Base-by-base conservation (phyloP, 805 yeast genomes). In the Sugiyamaella qingdaonensis region DNA sequence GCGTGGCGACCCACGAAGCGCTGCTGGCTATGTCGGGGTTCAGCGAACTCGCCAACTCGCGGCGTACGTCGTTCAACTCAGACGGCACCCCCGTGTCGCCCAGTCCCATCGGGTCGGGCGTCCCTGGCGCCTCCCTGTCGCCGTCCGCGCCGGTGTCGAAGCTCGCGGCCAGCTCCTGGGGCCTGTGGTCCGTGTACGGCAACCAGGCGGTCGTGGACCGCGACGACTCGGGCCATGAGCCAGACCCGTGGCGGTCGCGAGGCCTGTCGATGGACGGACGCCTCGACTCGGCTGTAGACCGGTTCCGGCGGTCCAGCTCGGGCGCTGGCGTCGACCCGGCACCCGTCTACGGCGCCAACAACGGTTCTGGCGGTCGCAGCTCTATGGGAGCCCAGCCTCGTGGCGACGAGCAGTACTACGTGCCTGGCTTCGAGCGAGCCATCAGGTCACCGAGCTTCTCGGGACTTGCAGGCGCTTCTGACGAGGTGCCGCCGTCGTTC, bases 301-400 rank as follows among this genome's bases (percentile, higher is more conserved):
- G 43, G 21, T 16, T 39, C 7, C 3, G 43, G 24, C 14, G 43
- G 10, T 39, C 43, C 43, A 39, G 43, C 24, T 2, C 24, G 4
- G 43, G 43, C 5, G 10, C 43, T 39, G 24, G 43, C 4, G 14
- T 8, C 18, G 18, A n/a, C 18, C 9, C 39, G 5, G 16, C 24
- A 7, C 43, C 24, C 21, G 21, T 39, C 3, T 39, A 39, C 24
- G 43, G 43, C 24, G 13, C 13, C 9, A 39, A 39, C 43, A 39
- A 39, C 19, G 43, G 43, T 10, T 39, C 43, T 39, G 43, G 43
- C 13, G 43, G 43, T 16, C 43, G 43, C 24, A 39, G 43, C 21
- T 39, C 43, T 4, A 39, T 39, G 16, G 43, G 43, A 11, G 43
- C 43, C 24, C 43, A 39, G 24, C 43, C 43, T 14, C 16, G 43